Percentiles rank a stretch among this genome's conserved stretches.
Evolutionary conservation across 148 eudicot genomes (phyloP).

Genomic region (Gaultheria prostrata): DNA sequence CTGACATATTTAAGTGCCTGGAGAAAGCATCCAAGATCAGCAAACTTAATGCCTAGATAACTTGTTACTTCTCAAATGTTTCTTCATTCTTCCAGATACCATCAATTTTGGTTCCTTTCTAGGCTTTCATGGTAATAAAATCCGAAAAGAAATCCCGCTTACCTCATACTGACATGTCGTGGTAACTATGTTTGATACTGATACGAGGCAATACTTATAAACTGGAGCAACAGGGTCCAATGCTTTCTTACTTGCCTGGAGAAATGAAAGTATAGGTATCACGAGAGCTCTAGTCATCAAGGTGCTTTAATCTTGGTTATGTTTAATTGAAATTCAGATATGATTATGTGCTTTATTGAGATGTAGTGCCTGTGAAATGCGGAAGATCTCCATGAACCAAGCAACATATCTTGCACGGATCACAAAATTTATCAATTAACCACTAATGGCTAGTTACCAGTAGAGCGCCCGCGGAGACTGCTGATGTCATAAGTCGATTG

Average conservation of each 20-base stretch:
- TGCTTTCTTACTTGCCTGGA: conserved; percentile 83
- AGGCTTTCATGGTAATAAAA: background rate
- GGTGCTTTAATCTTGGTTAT: background rate
- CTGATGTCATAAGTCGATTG: conserved; percentile 89
- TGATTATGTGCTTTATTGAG: background rate
- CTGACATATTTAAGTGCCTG: conserved; percentile 99
- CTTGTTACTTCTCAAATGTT: background rate
- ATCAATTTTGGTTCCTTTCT: conserved; percentile 5
- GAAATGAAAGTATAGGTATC: background rate
- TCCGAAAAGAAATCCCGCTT: conserved; percentile 11
- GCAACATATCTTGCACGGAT: background rate
- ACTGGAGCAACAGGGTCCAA: conserved; percentile 96
- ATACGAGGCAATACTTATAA: conserved; percentile 80
- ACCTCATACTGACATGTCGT: conserved; percentile 99
- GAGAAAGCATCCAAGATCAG: conserved; percentile 17
- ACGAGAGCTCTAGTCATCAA: background rate
- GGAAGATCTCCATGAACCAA: background rate
- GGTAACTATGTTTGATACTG: conserved; percentile 91
- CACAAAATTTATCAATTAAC: background rate
- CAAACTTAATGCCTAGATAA: background rate
- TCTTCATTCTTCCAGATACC: background rate
- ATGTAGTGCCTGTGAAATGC: conserved; percentile 1
- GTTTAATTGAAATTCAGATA: background rate
- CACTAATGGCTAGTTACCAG: conserved; percentile 47
- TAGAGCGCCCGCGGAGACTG: conserved; percentile 74